A percentile compares a stretch with the other conserved stretches of the same genome.
Evolutionary conservation across 495 filamentous ascomycete genomes (phyloP).

Genomic region (Umbilicaria muhlenbergii): DNA sequence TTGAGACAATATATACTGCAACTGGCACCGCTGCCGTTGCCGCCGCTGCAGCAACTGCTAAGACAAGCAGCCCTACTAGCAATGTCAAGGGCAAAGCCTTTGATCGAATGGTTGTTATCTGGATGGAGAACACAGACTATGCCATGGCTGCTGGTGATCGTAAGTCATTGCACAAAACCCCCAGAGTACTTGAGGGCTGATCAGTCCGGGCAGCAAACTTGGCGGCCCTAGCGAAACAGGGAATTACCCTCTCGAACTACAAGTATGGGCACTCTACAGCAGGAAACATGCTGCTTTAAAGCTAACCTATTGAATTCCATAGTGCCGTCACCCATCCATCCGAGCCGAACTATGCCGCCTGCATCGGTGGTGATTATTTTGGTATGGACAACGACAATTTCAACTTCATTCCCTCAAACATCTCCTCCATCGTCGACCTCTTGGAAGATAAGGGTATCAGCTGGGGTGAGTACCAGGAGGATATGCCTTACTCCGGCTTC

Average conservation of each 20-base stretch:
- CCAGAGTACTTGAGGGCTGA: constrained; percentile 31
- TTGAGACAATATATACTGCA: too few species aligned
- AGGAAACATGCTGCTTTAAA: too few species aligned
- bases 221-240: constrained; percentile 40
- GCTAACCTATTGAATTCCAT: too few species aligned
- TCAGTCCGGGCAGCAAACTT: constrained; percentile 35
- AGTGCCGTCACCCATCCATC: too few species aligned
- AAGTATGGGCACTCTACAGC: too few species aligned
- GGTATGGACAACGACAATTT: constrained; percentile 56
- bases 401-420: constrained; percentile 37
- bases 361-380: constrained; percentile 47
- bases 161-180: constrained; percentile 3
- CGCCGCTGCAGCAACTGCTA: constrained; percentile 16
- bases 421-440: constrained; percentile 53
- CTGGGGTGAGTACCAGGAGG: constrained; percentile 58
- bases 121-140: constrained; percentile 59
- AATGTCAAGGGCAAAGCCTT: constrained; percentile 49
- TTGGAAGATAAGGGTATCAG: constrained; percentile 51
- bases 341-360: constrained; percentile 54
- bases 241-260: constrained; percentile 51
- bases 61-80: constrained; percentile 36
- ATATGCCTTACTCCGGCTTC: constrained; percentile 53
- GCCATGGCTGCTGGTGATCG: constrained; percentile 14
- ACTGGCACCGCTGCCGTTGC: too few species aligned
- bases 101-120: constrained; percentile 50